Conservation (phyloP, 441 rosid genomes). For the Arabidopsis lyrata region DNA sequence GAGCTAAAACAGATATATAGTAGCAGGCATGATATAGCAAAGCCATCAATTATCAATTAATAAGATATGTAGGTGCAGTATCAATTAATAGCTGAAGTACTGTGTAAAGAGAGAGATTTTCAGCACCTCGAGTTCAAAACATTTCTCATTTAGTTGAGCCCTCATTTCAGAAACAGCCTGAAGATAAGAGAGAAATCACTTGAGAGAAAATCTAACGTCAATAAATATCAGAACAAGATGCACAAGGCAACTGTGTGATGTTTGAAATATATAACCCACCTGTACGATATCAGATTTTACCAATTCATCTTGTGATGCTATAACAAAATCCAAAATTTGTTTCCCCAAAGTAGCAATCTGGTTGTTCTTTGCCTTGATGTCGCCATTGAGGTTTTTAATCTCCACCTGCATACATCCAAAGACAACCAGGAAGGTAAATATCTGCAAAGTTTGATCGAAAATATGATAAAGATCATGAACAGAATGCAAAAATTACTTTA, state of each 20-base stretch:
- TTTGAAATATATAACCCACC: slow-evolving; percentile 51
- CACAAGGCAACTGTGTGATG: slow-evolving; percentile 13
- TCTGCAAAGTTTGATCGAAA: slow-evolving; percentile 35
- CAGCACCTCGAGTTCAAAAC: slow-evolving; percentile 95
- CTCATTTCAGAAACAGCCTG: slow-evolving; percentile 84
- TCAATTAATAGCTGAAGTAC: slow-evolving; percentile 1
- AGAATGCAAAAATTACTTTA: slow-evolving; percentile 54
- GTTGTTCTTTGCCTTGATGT: slow-evolving; percentile 76
- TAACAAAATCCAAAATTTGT: slow-evolving; percentile 72
- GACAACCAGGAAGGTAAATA: slow-evolving; percentile 38
- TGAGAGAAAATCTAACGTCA: slow-evolving; percentile 18
- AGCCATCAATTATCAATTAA: not conserved
- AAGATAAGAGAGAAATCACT: slow-evolving; percentile 34
- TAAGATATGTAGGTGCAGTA: slow-evolving; percentile 3
- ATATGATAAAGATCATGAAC: slow-evolving; percentile 33
- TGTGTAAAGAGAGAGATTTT: slow-evolving; percentile 35
- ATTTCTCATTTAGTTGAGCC: slow-evolving; percentile 87
- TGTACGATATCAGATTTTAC: slow-evolving; percentile 70
- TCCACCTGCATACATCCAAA: slow-evolving; percentile 60
- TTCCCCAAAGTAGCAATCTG: slow-evolving; percentile 81
- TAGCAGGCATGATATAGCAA: slow-evolving; percentile 5
- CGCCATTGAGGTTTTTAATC: slow-evolving; percentile 66
- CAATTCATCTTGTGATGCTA: slow-evolving; percentile 63
- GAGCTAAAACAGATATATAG: not conserved
- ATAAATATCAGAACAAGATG: slow-evolving; percentile 38